Evolutionary conservation across 2,329 filamentous ascomycete genomes (phyloP).

Genomic region (Exophiala bonariae): DNA sequence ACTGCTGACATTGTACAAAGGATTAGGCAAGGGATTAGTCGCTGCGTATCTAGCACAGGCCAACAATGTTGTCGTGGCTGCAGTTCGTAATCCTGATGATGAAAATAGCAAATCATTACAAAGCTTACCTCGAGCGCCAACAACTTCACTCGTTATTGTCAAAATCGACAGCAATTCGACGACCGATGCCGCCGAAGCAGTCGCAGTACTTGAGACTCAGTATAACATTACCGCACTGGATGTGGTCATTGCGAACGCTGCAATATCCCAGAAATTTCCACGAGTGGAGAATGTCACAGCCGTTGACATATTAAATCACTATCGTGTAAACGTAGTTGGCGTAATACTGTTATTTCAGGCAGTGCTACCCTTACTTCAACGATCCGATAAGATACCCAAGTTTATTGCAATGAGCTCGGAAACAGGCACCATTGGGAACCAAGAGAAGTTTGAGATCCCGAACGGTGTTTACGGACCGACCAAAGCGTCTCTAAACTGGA

Average conservation of each 20-base stretch:
- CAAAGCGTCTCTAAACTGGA: conserved; percentile 25
- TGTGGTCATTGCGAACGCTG: conserved; percentile 54
- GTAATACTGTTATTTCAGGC: conserved; percentile 34
- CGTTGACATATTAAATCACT: conserved; percentile 37
- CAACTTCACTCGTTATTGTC: conserved; percentile 39
- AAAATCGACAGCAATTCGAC: conserved; percentile 40
- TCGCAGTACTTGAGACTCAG: conserved; percentile 29
- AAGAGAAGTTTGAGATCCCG: not conserved
- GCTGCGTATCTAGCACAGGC: conserved; percentile 6
- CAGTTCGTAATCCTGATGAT: conserved; percentile 7
- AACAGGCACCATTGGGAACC: not conserved
- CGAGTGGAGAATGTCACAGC: conserved; percentile 35
- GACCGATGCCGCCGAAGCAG: conserved; percentile 32
- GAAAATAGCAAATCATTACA: conserved; percentile 27
- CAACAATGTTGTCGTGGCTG: conserved; percentile 13
- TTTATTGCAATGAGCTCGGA: not conserved
- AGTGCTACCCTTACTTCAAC: conserved; percentile 35
- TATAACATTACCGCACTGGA: conserved; percentile 43
- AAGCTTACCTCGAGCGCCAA: conserved; percentile 33
- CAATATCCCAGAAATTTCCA: conserved; percentile 36
- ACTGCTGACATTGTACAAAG: too few relatives aligned
- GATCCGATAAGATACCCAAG: not conserved
- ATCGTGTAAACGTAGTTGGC: conserved; percentile 42
- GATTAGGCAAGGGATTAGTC: conserved; percentile 9
- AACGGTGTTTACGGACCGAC: conserved; percentile 24